These are phyloP conservation scores for Diaporthe nobilis DNA, from an alignment of 2,329 filamentous ascomycete genomes.

Conservation along the genomic window DNA sequence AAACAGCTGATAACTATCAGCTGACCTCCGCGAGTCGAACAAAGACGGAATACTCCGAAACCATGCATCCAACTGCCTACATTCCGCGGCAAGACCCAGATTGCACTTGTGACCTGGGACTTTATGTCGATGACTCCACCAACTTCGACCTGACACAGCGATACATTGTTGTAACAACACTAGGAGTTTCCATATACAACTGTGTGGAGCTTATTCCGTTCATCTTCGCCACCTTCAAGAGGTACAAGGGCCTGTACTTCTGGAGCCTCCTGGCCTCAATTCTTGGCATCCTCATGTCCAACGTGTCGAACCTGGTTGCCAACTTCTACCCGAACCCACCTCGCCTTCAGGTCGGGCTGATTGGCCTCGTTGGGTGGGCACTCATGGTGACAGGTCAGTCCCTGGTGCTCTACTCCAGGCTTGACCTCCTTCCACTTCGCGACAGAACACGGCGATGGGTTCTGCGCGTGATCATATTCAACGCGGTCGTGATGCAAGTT, in stretches of 20 bases:
- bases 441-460: neutral
- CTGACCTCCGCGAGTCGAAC: slow-evolving; percentile 1
- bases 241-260: slow-evolving; percentile 5
- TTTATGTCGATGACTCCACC: neutral
- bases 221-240: slow-evolving; percentile 13
- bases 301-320: neutral
- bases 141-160: neutral
- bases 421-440: neutral
- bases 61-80: neutral
- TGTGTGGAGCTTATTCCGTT: neutral
- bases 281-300: slow-evolving; percentile 12
- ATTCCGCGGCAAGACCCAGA: neutral
- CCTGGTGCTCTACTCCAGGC: slow-evolving; percentile 4
- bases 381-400: slow-evolving; percentile 12
- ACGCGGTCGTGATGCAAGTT: neutral
- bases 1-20: neutral
- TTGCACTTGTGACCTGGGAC: neutral
- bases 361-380: neutral
- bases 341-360: neutral
- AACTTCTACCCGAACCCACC: slow-evolving; percentile 9
- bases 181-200: slow-evolving; percentile 7
- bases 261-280: neutral
- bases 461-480: neutral
- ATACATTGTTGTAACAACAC: neutral
- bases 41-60: neutral